These are phyloP conservation scores for Pyrus pyrifolia DNA, from an alignment of 306 rosid species.

Conservation along the genomic window DNA sequence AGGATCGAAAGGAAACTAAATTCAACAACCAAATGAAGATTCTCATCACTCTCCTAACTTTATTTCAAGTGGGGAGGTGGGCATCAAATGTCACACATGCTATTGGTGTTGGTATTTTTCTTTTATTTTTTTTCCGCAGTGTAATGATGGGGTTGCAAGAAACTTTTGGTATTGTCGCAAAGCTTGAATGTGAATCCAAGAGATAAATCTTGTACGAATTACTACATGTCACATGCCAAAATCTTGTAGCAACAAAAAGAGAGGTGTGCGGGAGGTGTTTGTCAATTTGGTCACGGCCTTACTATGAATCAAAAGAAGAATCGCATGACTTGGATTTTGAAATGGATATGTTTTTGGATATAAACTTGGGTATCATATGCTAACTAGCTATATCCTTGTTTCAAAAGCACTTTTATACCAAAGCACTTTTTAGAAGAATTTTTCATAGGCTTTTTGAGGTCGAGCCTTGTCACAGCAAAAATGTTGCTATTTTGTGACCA, in stretches of 20 bases:
- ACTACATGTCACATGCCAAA: conserved; percentile 3
- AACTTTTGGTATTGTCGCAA: conserved; percentile 17
- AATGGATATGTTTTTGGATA: conserved; percentile 34
- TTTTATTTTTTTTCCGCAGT: neutral
- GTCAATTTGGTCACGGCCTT: conserved; percentile 41
- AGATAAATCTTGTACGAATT: conserved; percentile 3
- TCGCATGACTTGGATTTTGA: conserved; percentile 24
- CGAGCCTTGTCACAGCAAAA: no score
- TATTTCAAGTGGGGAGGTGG: conserved; percentile 18
- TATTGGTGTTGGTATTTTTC: neutral
- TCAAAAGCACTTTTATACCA: neutral
- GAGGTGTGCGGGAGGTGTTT: conserved; percentile 19
- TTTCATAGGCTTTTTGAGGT: neutral
- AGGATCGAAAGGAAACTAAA: neutral
- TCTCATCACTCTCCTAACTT: conserved; percentile 16
- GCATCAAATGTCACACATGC: conserved; percentile 36
- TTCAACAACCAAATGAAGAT: neutral
- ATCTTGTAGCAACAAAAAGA: conserved; percentile 5
- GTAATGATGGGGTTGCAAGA: conserved; percentile 21
- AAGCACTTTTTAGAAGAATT: neutral
- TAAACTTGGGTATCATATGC: conserved; percentile 14
- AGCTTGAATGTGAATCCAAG: conserved; percentile 25
- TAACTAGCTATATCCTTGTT: neutral
- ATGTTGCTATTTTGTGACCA: no score
- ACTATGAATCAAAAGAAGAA: conserved; percentile 26